phyloP scores from a whole-genome alignment of 768 basidiomycete genomes.

The Sporobolomyces phaffii region DNA sequence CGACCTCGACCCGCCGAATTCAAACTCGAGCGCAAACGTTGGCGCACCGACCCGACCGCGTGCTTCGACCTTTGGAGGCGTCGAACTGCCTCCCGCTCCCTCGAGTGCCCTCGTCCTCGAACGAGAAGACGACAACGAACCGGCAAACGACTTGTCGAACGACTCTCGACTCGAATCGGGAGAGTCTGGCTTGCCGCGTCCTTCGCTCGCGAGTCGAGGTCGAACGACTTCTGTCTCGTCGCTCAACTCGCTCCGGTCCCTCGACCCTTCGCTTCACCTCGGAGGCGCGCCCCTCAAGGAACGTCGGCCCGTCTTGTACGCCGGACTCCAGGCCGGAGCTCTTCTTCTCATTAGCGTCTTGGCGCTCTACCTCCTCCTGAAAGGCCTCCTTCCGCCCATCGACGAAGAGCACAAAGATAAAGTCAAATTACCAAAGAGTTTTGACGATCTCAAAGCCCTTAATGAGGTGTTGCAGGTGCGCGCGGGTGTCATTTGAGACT shows the following conservation, averaged over 20 bases:
- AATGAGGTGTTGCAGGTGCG: conserved; percentile 66
- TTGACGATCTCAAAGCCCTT: conserved; percentile 72
- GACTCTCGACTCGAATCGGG: not conserved
- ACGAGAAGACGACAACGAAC: not conserved
- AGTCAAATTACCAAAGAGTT: conserved; percentile 79
- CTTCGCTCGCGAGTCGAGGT: not conserved
- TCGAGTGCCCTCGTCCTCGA: not conserved
- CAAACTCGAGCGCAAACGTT: not conserved
- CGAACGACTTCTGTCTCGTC: conserved; percentile 23
- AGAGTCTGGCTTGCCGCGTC: not conserved
- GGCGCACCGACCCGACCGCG: conserved; percentile 7
- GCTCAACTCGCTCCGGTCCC: conserved; percentile 12
- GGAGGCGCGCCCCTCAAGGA: conserved; percentile 22
- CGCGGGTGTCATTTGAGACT: not conserved
- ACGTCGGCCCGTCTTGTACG: conserved; percentile 61
- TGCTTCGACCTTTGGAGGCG: conserved; percentile 21
- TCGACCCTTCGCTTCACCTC: conserved; percentile 22
- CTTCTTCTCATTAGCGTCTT: conserved; percentile 67
- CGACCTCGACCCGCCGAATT: not conserved
- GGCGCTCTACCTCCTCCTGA: conserved; percentile 70
- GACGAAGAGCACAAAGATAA: conserved; percentile 65
- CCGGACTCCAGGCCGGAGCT: conserved; percentile 73
- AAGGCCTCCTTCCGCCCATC: conserved; percentile 50
- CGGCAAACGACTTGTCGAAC: not conserved
- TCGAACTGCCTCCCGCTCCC: conserved; percentile 12